Evolutionary conservation across 768 basidiomycete genomes (phyloP).

Genomic region (Serendipita sp.): DNA sequence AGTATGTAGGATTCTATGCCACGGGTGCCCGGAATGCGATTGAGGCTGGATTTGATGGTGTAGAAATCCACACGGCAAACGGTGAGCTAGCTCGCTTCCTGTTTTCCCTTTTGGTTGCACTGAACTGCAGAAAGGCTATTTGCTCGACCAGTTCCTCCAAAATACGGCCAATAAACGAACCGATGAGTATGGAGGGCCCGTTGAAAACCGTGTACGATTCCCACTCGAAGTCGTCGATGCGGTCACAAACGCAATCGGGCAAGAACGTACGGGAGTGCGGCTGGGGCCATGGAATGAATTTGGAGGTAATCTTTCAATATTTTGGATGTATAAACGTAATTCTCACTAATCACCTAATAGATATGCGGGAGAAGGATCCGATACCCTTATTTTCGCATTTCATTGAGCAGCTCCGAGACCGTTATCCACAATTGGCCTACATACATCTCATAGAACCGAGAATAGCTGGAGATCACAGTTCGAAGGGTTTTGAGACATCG

Average conservation of each 20-base stretch:
- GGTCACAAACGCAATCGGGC: conserved; percentile 35
- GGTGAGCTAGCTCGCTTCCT: conserved; percentile 15
- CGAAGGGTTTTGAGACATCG: no score
- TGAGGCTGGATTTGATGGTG: conserved; percentile 52
- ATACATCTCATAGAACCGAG: conserved; percentile 33
- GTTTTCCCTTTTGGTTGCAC: background rate
- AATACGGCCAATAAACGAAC: conserved; percentile 38
- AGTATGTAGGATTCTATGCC: conserved; percentile 35
- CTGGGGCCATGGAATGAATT: conserved; percentile 37
- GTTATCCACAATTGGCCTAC: conserved; percentile 29
- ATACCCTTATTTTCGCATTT: conserved; percentile 38
- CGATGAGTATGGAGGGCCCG: conserved; percentile 52
- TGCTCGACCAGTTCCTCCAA: conserved; percentile 49
- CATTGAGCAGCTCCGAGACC: conserved; percentile 30
- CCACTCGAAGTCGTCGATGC: conserved; percentile 37
- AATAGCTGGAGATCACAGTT: background rate
- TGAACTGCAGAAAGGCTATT: conserved; percentile 19
- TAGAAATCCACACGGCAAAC: conserved; percentile 26
- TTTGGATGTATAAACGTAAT: background rate
- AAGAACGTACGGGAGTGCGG: conserved; percentile 36
- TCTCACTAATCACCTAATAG: conserved; percentile 15
- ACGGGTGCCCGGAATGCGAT: conserved; percentile 41
- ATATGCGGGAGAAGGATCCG: conserved; percentile 34
- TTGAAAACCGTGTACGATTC: conserved; percentile 46
- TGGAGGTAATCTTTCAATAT: background rate